Conservation (phyloP, 495 filamentous ascomycete genomes). For the Aspergillus cristatus region DNA sequence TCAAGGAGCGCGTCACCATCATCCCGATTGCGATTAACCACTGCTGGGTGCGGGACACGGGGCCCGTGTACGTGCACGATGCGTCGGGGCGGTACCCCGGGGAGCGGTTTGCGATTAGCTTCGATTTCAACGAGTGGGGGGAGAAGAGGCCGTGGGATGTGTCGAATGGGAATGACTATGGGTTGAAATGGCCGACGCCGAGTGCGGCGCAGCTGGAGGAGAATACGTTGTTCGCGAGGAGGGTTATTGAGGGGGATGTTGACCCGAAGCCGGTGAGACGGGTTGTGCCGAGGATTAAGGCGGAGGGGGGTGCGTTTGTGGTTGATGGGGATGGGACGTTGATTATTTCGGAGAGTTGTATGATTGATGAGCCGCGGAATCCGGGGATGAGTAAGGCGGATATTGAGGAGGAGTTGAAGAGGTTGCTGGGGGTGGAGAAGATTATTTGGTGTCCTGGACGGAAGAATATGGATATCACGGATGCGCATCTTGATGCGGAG, state of each 20-base stretch:
- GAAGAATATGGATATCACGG: constrained; percentile 16
- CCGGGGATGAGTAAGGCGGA: constrained; percentile 11
- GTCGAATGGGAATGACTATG: neutral
- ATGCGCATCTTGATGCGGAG: constrained; percentile 19
- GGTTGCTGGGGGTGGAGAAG: constrained; percentile 17
- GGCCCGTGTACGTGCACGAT: constrained; percentile 18
- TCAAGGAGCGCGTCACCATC: constrained; percentile 6
- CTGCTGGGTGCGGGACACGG: constrained; percentile 21
- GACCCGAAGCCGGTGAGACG: constrained; percentile 8
- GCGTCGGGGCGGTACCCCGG: constrained; percentile 8
- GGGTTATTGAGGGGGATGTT: constrained; percentile 13
- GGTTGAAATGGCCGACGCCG: constrained; percentile 9
- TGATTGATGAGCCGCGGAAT: constrained; percentile 18
- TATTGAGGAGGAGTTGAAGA: constrained; percentile 17
- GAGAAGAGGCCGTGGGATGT: constrained; percentile 11
- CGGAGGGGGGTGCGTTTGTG: constrained; percentile 18
- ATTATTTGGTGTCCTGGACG: constrained; percentile 21
- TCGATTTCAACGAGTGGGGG: constrained; percentile 23
- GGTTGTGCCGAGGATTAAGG: constrained; percentile 11
- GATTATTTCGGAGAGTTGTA: constrained; percentile 19
- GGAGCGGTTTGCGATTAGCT: constrained; percentile 14
- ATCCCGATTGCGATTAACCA: constrained; percentile 18
- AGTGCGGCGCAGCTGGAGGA: constrained; percentile 9
- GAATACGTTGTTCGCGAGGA: constrained; percentile 14
- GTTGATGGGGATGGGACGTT: constrained; percentile 21